phyloP scores from a whole-genome alignment of 352 stramenopile species.

The Phytophthora sp. region DNA sequence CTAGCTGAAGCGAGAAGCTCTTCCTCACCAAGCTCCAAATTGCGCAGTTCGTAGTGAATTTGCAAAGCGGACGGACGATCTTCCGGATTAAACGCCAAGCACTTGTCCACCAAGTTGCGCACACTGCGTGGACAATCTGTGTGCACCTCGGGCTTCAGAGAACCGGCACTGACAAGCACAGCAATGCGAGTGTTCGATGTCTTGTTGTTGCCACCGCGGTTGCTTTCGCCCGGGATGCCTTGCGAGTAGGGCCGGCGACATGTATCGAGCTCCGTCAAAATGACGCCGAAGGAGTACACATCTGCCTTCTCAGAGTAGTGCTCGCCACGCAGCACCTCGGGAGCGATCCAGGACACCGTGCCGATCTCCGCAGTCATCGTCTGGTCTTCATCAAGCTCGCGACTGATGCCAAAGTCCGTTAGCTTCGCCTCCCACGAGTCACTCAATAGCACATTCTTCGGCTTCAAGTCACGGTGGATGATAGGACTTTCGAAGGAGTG shows the following conservation, averaged over 20 bases:
- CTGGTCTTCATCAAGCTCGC: conserved; percentile 33
- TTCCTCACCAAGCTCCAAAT: conserved; percentile 35
- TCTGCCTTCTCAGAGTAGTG: conserved; percentile 75
- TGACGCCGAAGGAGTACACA: conserved; percentile 77
- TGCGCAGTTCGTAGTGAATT: conserved; percentile 73
- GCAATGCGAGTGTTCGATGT: conserved; percentile 56
- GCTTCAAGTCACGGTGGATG: conserved; percentile 65
- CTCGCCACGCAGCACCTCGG: conserved; percentile 67
- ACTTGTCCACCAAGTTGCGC: conserved; percentile 51
- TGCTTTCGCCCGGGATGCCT: conserved; percentile 29
- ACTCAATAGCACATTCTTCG: conserved; percentile 58
- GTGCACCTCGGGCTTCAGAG: conserved; percentile 52
- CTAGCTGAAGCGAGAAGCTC: conserved; percentile 24
- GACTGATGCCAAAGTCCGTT: conserved; percentile 65
- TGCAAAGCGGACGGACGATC: conserved; percentile 67
- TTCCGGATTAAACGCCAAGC: conserved; percentile 54
- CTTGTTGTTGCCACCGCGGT: conserved; percentile 31
- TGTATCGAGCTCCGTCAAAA: conserved; percentile 62
- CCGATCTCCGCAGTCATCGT: conserved; percentile 65
- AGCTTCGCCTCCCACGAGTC: conserved; percentile 52
- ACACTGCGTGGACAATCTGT: conserved; percentile 60
- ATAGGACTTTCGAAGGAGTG: conserved; percentile 52
- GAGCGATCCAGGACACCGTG: conserved; percentile 68
- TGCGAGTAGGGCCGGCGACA: conserved; percentile 35
- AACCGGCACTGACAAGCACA: conserved; percentile 53